phyloP scores from a whole-genome alignment of 768 basidiomycete genomes.

The Lentinula aciculospora region DNA sequence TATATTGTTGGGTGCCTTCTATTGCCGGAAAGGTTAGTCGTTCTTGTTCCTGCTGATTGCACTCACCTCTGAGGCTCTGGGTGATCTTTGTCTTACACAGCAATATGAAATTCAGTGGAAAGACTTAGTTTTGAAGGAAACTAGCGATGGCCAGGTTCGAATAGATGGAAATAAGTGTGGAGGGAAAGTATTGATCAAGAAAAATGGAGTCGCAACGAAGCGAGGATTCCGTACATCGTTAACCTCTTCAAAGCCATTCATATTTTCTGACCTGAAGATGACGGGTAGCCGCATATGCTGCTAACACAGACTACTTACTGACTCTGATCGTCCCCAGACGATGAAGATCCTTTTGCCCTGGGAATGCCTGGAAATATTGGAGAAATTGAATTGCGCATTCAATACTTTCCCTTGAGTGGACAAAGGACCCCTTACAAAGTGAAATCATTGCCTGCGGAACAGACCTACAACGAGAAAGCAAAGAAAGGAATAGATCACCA shows the following conservation, averaged over 20 bases:
- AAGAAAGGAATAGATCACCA: constrained; percentile 1
- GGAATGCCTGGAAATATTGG: neutral
- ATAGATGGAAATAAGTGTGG: neutral
- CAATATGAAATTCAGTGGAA: neutral
- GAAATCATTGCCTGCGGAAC: neutral
- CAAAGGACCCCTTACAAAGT: neutral
- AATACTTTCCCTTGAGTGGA: neutral
- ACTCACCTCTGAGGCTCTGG: neutral
- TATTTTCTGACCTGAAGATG: neutral
- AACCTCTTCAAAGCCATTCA: neutral
- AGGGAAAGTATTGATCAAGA: neutral
- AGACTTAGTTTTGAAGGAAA: neutral
- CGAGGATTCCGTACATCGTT: neutral
- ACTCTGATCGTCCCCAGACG: neutral
- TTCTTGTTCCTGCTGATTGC: neutral
- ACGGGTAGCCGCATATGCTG: neutral
- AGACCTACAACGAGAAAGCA: neutral
- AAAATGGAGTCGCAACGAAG: neutral
- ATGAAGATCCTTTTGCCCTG: neutral
- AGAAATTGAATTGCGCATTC: neutral
- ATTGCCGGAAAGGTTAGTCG: neutral
- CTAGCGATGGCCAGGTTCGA: neutral
- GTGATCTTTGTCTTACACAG: neutral
- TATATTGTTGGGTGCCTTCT: constrained; percentile 1
- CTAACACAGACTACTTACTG: too few relatives aligned